Conservation (phyloP, 805 yeast genomes). For the Barnettozyma vustinii region DNA sequence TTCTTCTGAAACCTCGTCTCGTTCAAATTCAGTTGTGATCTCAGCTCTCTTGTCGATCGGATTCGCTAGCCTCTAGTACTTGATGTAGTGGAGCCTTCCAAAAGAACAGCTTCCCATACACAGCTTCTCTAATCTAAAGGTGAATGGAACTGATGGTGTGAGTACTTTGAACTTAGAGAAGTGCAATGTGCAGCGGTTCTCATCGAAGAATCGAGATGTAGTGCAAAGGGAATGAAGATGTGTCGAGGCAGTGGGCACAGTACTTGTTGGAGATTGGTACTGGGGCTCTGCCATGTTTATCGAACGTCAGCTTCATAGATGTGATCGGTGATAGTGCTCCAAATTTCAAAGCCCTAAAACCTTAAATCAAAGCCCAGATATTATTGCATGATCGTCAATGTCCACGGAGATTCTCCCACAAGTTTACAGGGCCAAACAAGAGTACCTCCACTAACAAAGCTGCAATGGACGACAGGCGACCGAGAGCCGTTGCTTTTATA, state of each 20-base stretch:
- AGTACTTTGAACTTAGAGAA: too few species aligned
- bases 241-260: background rate
- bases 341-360: background rate
- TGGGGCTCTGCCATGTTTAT: background rate
- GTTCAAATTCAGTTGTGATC: too few species aligned
- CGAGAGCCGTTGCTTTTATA: background rate
- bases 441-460: background rate
- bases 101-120: too few species aligned
- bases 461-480: constrained; percentile 1
- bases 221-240: background rate
- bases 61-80: too few species aligned
- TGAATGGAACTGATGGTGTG: too few species aligned
- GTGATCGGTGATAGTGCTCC: background rate
- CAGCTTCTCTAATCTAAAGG: too few species aligned
- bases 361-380: background rate
- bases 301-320: background rate
- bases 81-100: too few species aligned
- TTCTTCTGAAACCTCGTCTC: too few species aligned
- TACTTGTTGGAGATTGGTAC: background rate
- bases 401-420: background rate
- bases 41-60: too few species aligned
- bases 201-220: background rate
- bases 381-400: background rate
- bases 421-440: too few species aligned
- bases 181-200: too few species aligned